Evolutionary conservation across 2,329 filamentous ascomycete genomes (phyloP), one percentile per base, ranked within the genome.

Genomic region (Penicillium sp.): DNA sequence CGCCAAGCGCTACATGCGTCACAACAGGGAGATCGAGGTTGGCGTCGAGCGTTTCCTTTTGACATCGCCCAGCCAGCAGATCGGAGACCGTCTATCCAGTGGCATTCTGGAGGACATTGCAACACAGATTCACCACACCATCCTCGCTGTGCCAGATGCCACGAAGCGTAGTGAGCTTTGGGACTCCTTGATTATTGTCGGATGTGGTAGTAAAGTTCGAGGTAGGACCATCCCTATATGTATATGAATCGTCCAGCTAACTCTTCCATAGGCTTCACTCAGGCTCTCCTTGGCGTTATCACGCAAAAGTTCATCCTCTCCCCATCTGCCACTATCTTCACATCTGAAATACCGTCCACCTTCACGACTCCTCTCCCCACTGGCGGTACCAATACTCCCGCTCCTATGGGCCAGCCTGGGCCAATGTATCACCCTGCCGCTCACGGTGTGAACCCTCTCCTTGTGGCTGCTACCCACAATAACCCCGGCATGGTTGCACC

Each of bases 311-410:
- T 96, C 71, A 82, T 96, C 49, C 86, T 99, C 61, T 95, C 92
- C 2, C 94, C 94, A 26, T 93, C 90, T 1, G 91, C 90, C 46
- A 96, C 92, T 39, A 97, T 97, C 66, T 97, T 97, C 79, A 96
- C 92, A 33, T 96, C 91, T 21, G 94, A 99, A 73, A 85, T 97
- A 34, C 94, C 94, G 7, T 96, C 91, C 8, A 93, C 94, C 74
- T 84, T 96, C 68, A 91, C 89, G 28, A 97, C 94, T 0, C 94
- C 94, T 1, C 82, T 88, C 10, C 92, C 90, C 18, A 97, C 93
- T 0, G 93, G 93, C 31, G 85, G 91, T 15, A 94, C 95, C 72
- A 97, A 93, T 1, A 95, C 94, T 0, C 90, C 89, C 2, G 65
- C 76, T 43, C 59, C 63, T 29, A 64, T 66, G 41, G 71, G 71